Base-by-base conservation (phyloP, 306 rosid genomes). In the Oemleria cerasiformis region DNA sequence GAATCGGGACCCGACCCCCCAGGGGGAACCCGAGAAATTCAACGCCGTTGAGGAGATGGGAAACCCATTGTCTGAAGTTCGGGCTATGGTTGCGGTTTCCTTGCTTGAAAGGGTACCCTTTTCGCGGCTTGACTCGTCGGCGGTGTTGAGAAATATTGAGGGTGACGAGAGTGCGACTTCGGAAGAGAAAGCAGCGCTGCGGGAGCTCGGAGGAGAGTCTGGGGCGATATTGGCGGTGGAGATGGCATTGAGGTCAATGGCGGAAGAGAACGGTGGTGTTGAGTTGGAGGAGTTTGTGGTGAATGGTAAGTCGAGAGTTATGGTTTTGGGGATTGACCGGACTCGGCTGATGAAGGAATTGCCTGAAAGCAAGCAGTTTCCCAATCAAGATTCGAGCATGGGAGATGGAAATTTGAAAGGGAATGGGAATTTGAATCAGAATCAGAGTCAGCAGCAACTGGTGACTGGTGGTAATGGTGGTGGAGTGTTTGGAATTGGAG, bases 181-280 rank as follows among this genome's bases (percentile, higher is more conserved):
- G 2, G 60, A 70, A 3, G 97, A 91, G 73, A 94, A 78, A 83
- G 88, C 88, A 16, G 90, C 96, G 5, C 84, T 94, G 79, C 81
- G 81, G 10, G 97, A 94, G 68, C 54, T 91, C 45, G 96, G 97
- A 2, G 97, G 97, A 12, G 97, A 89, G 68, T 86, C 88, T 4
- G 97, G 97, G 55, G 75, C 91, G 3, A 89, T 85, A 7, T 75
- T 88, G 56, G 97, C 97, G 13, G 97, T 94, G 63, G 99, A 94
- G 81, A 82, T 86, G 87, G 99, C 99, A 40, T 78, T 94, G 88
- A 81, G 92, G 80, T 89, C 99, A n/a, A 89, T 94, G 90, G 88
- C 83, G 6, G 92, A 89, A 67, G 97, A 91, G 69, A 88, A 80
- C 67, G 90, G 96, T 6, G 87, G 92, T 10, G 84, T 95, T 78